Evolutionary conservation across 176 grass and related monocot genomes (phyloP), one percentile per base, ranked within the genome.

Genomic region (Hordeum vulgare): DNA sequence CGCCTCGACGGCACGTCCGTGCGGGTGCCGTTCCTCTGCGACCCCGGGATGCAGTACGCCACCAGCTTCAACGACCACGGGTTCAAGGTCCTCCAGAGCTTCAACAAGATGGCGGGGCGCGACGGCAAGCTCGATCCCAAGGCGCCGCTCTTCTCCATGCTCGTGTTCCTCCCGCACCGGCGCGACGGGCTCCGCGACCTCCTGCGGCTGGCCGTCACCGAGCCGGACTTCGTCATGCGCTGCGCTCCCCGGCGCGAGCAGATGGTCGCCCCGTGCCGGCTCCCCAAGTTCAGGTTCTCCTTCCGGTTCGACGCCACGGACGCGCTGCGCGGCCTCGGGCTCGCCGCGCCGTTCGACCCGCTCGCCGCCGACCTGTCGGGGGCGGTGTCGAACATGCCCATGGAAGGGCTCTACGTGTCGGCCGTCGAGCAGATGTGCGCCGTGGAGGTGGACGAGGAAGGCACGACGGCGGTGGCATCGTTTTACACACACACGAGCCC

Each of bases 361-460:
- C 15, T 29, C 36, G 51, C 8, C 8, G 75, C 83, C 12, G 51
- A 85, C 36, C 75, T 85, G 83, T 85, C 74, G 12, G 36, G 35
- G 74, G 70, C 77, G 83, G 75, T 59, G 45, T 57, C 74, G 23
- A 69, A 60, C 83, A 34, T 68, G 47, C 74, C 63, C 3, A 15
- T 35, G 2, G 49, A 85, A 53, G 47, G 83, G 74, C 47, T 85
- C 17, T 69, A 58, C 62, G 63, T 78, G 62, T 85, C 74, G 11
- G 26, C 49, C 7, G 8, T 85, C 35, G 12, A 27, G 73, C 83
- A 85, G 62, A 78, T 8, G 62, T 85, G 74, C 74, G 74, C 31
- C 18, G 74, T 78, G 17, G 83, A 85, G 74, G 83, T 85, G 47
- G 63, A 85, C n/a, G 83, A 85, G 63, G 83, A 77, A 40, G 83